A percentile compares a stretch with the other conserved stretches of the same genome.
These are phyloP conservation scores for Phytopythium oedochilum DNA, from an alignment of 352 stramenopile genomes.

Conservation along the genomic window DNA sequence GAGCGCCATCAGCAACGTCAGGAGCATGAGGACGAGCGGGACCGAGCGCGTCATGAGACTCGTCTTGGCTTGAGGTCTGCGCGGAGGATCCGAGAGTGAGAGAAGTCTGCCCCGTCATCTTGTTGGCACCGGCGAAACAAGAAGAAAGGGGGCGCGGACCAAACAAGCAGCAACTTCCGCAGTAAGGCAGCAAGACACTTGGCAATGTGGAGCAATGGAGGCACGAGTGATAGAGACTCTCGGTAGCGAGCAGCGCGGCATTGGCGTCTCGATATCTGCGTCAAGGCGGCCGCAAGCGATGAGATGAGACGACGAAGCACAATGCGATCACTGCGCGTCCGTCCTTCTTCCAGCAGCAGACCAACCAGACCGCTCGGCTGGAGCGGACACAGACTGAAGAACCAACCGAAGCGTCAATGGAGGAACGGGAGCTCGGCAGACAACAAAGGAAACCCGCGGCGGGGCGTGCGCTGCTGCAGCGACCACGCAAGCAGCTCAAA, in stretches of 20 bases:
- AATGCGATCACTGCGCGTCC: too few relatives aligned
- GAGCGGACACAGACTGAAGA: neutral
- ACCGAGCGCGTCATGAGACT: neutral
- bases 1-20: neutral
- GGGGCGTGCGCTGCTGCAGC: neutral
- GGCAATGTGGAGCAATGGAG: too few relatives aligned
- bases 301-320: too few relatives aligned
- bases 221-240: too few relatives aligned
- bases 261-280: too few relatives aligned
- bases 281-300: too few relatives aligned
- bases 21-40: neutral
- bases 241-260: too few relatives aligned
- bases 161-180: neutral
- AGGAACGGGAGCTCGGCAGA: neutral
- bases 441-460: neutral
- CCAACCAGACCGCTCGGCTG: too few relatives aligned
- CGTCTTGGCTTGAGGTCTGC: neutral
- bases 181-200: too few relatives aligned
- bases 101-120: too few relatives aligned
- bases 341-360: too few relatives aligned
- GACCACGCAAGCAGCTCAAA: conserved; percentile 5
- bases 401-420: too few relatives aligned
- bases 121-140: neutral
- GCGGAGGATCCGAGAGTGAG: neutral
- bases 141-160: neutral